Evolutionary conservation across 2,329 filamentous ascomycete species (phyloP), one percentile per base, ranked within the genome.

Genomic region (Pseudogymnoascus sp.): DNA sequence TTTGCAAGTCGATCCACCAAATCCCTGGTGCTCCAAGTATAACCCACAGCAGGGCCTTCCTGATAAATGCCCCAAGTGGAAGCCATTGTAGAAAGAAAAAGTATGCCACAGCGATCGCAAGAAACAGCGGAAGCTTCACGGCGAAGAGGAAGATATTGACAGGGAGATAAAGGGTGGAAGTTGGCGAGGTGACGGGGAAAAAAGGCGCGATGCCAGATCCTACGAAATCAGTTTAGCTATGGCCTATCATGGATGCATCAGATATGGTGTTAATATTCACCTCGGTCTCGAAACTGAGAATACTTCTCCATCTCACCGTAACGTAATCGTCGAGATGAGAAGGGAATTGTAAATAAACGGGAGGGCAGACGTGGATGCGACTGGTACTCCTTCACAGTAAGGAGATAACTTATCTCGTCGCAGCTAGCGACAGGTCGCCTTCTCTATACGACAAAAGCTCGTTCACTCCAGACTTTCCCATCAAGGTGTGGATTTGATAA

Each of bases 1-100:
- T 91, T 75, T 97, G 93, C n/a, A 99, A 80, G 75, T 99, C 94
- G 62, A 97, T 88, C 93, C 93, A 97, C 92, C 92, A 97, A 63
- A 99, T 90, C 28, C 94, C 93, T 0, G 92, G 91, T 64, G 96
- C 89, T 38, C 86, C 89, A 68, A 99, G 84, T 67, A 97, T 84
- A 64, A 86, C 83, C 93, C 94, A 97, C 61, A 97, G 78, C 58
- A 91, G 85, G 11, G 90, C 85, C 77, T 97, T 97, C 71, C 91
- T 91, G 45, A 86, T 77, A 35, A 86, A 71, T 7, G 82, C 81
- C 1, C 85, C 85, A 8, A 89, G 80, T 0, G 92, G 92, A 12
- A 96, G 83, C 82, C 88, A 90, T 77, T 93, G 90, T 61, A 97
- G 82, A 64, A 96, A 70, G 64, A 90, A 72, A 73, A 97, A 94